Evolutionary conservation across 768 basidiomycete species (phyloP).

Genomic region (Rhodotorula paludigena): DNA sequence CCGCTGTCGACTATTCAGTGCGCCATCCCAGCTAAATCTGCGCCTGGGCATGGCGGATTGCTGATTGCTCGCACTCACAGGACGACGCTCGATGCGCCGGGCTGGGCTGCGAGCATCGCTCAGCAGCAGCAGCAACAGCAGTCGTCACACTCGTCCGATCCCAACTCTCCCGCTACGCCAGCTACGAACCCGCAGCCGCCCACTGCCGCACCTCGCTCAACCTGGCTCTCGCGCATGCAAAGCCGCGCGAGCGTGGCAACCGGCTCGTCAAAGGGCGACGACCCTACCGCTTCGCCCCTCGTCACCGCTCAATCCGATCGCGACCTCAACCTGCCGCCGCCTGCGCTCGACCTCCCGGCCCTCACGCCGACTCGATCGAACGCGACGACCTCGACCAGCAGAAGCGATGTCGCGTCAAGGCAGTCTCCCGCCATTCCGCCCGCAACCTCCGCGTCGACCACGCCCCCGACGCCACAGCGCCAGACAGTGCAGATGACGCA

Average conservation of each 20-base stretch:
- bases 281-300: not conserved
- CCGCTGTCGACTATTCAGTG: conserved; percentile 34
- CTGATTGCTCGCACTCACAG: not conserved
- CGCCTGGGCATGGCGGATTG: not conserved
- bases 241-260: not conserved
- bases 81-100: conserved; percentile 28
- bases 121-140: not conserved
- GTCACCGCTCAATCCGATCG: not conserved
- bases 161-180: not conserved
- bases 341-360: conserved; percentile 9
- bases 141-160: too few relatives aligned
- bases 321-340: not conserved
- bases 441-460: not conserved
- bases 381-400: too few relatives aligned
- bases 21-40: not conserved
- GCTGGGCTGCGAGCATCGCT: conserved; percentile 21
- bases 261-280: too few relatives aligned
- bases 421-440: too few relatives aligned
- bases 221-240: conserved; percentile 24
- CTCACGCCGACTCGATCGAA: too few relatives aligned
- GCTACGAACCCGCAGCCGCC: not conserved
- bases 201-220: not conserved
- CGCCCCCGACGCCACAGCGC: conserved; percentile 55
- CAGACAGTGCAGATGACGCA: conserved; percentile 60
- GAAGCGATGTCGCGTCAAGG: conserved; percentile 44